Evolutionary conservation across 495 filamentous ascomycete genomes (phyloP), one percentile per base, ranked within the genome.

Genomic region (Aspergillus haitiensis): DNA sequence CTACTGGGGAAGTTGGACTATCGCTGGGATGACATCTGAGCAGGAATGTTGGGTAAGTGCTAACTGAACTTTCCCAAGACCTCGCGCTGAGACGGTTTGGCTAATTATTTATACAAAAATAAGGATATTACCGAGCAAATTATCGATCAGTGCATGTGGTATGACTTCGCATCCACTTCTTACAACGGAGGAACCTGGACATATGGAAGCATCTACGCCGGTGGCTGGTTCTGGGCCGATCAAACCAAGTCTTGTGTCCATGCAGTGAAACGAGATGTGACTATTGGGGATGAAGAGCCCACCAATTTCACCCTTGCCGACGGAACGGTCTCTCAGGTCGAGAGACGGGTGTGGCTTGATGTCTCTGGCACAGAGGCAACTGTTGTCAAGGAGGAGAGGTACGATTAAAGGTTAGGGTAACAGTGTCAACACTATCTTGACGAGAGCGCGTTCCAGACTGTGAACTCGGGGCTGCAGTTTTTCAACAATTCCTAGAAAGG

Each of bases 61-160:
- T 45, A 6, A 2, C 31, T 47, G n/a, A 13, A 21, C 34, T 13
- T 21, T 13, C 32, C 44, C 34, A n/a, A 40, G 21, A 31, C 13
- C 47, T 52, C 1, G 39, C 40, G 33, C 16, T 7, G 44, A 21
- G 13, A 4, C 2, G 12, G 11, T 46, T 5, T 4, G 42, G 42
- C 18, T 46, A 16, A 46, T 13, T 46, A 16, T 13, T 5, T 46
- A 46, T 15, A 13, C 0, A 16, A 35, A 33, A 37, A 37, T 15
- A 60, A 60, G 58, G 58, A 60, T 49, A 49, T 60, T 36, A 55
- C 58, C 13, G 58, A 60, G 42, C 31, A 60, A 55, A 60, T 60
- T 51, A 60, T 60, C 58, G 55, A 49, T 15, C 58, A 60, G 34
- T 60, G 58, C 58, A 60, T 60, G 58, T 55, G 50, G 58, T 60